phyloP scores from a whole-genome alignment of 2,329 filamentous ascomycete genomes.

The Botryosphaeria agaves region DNA sequence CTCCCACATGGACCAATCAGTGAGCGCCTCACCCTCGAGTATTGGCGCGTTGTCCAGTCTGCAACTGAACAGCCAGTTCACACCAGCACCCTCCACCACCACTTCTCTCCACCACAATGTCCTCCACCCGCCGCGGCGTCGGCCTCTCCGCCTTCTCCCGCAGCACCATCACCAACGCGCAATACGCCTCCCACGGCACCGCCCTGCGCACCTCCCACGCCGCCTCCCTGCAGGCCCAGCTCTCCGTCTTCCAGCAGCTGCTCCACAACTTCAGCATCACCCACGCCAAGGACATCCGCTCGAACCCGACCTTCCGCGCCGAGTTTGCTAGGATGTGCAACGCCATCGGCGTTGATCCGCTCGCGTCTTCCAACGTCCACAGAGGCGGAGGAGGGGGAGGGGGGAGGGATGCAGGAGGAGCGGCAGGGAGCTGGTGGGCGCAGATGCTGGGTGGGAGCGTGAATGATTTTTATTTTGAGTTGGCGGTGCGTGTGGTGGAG shows the following conservation, averaged over 20 bases:
- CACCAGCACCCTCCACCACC: background rate
- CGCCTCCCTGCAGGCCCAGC: slow-evolving; percentile 74
- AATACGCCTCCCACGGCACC: slow-evolving; percentile 80
- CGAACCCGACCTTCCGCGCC: slow-evolving; percentile 83
- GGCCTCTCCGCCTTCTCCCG: slow-evolving; percentile 84
- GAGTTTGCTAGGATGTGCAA: slow-evolving; percentile 98
- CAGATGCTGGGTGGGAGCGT: slow-evolving; percentile 82
- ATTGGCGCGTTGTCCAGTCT: no score
- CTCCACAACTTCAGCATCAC: slow-evolving; percentile 91
- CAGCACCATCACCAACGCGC: slow-evolving; percentile 65
- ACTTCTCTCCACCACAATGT: slow-evolving; percentile 14
- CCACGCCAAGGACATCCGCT: slow-evolving; percentile 89
- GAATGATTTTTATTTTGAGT: slow-evolving; percentile 97
- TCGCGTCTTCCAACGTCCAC: slow-evolving; percentile 37
- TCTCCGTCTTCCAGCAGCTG: slow-evolving; percentile 88
- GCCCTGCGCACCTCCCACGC: slow-evolving; percentile 73
- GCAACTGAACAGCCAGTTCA: no score
- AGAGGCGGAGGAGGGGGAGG: slow-evolving; percentile 23
- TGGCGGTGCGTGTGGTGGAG: slow-evolving; percentile 90
- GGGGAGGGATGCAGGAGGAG: slow-evolving; percentile 30
- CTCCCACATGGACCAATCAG: no score
- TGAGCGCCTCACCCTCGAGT: no score
- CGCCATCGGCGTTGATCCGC: slow-evolving; percentile 87
- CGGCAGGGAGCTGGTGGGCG: slow-evolving; percentile 65
- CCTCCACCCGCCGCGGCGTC: slow-evolving; percentile 53